Conservation (phyloP, 805 yeast genomes). For the Maudiozyma saulgeensis region DNA sequence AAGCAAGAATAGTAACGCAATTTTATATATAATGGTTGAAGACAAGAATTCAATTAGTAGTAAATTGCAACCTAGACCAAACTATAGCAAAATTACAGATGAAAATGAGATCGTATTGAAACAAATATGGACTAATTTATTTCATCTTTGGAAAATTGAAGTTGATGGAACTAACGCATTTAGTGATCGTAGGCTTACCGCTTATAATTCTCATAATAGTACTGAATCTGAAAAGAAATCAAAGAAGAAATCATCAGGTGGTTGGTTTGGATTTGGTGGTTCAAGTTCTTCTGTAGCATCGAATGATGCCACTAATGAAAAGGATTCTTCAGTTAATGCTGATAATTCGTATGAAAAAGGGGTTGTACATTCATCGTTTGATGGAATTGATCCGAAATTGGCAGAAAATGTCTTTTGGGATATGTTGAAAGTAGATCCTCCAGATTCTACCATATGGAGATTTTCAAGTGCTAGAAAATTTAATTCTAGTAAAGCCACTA, state of each 20-base stretch:
- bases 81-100: conserved; percentile 25
- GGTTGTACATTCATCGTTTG: conserved; percentile 40
- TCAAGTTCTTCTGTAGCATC: background rate
- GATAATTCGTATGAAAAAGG: conserved; percentile 27
- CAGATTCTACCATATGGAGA: conserved; percentile 70
- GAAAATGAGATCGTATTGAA: conserved; percentile 59
- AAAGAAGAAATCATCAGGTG: conserved; percentile 3
- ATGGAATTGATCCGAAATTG: conserved; percentile 42
- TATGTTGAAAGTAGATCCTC: conserved; percentile 63
- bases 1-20: too few relatives aligned
- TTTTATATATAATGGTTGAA: background rate
- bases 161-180: conserved; percentile 26
- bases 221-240: conserved; percentile 9
- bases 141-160: conserved; percentile 49
- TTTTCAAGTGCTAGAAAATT: conserved; percentile 84
- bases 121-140: conserved; percentile 59
- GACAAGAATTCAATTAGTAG: background rate
- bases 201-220: background rate
- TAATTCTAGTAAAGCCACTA: conserved; percentile 56
- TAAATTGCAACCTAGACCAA: conserved; percentile 2
- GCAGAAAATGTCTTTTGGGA: conserved; percentile 47
- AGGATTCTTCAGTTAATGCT: conserved; percentile 2
- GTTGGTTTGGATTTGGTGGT: conserved; percentile 6
- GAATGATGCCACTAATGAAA: conserved; percentile 2
- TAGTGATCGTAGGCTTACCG: background rate